Evolutionary conservation across 176 grass and related monocot genomes (phyloP).

Genomic region (Eleusine coracana): DNA sequence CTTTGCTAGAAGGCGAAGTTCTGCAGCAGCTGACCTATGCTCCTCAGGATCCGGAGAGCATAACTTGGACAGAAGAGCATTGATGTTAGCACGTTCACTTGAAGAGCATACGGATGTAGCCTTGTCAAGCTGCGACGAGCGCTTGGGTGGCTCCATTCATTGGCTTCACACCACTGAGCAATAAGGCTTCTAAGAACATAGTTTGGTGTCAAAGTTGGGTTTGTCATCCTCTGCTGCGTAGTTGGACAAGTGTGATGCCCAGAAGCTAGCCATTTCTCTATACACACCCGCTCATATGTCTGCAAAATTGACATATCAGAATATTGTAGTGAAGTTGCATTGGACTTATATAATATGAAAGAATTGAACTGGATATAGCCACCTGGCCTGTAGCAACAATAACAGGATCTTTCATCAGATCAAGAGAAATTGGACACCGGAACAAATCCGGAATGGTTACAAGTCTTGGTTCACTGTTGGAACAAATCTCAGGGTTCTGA

Average conservation of each 20-base stretch:
- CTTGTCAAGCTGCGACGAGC: slow-evolving; percentile 43
- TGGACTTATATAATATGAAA: slow-evolving; percentile 4
- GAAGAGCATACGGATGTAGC: slow-evolving; percentile 45
- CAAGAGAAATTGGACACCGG: slow-evolving; percentile 88
- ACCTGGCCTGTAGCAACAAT: slow-evolving; percentile 78
- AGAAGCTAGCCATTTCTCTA: slow-evolving; percentile 79
- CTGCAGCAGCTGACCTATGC: slow-evolving; percentile 69
- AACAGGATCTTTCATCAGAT: slow-evolving; percentile 95
- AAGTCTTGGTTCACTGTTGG: slow-evolving; percentile 33
- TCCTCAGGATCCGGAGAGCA: slow-evolving; percentile 61
- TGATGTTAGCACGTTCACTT: slow-evolving; percentile 62
- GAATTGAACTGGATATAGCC: slow-evolving; percentile 16
- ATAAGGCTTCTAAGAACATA: slow-evolving; percentile 90
- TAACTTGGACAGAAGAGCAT: slow-evolving; percentile 73
- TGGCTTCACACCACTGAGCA: slow-evolving; percentile 76
- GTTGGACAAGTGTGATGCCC: slow-evolving; percentile 76
- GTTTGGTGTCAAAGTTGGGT: slow-evolving; percentile 70
- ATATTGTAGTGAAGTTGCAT: slow-evolving; percentile 6
- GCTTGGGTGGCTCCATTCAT: slow-evolving; percentile 76
- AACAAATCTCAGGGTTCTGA: slow-evolving; percentile 81
- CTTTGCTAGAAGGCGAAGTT: slow-evolving; percentile 88
- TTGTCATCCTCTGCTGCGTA: slow-evolving; percentile 82
- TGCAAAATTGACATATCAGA: slow-evolving; percentile 45
- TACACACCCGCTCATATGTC: slow-evolving; percentile 80
- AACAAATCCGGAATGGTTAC: slow-evolving; percentile 77